These are phyloP conservation scores for Plectosphaerella cucumerina DNA, from an alignment of 2,329 filamentous ascomycete genomes.

Conservation along the genomic window DNA sequence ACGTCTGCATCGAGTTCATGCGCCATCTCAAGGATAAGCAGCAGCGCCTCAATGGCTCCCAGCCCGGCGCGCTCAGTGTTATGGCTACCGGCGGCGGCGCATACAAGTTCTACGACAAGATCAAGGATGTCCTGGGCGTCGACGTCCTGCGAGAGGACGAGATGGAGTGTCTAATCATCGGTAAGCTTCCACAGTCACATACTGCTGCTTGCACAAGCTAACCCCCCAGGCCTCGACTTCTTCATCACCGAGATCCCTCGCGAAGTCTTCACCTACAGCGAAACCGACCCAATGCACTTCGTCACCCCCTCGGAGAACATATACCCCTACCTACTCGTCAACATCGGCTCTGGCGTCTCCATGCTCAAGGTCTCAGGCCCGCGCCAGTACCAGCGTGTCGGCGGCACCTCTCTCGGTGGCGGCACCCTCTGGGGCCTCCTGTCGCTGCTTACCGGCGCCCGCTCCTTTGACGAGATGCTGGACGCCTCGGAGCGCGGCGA, in stretches of 20 bases:
- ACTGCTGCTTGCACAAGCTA: neutral
- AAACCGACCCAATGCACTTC: slow-evolving; percentile 87
- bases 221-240: slow-evolving; percentile 71
- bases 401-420: slow-evolving; percentile 89
- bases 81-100: slow-evolving; percentile 96
- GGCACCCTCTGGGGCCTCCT: slow-evolving; percentile 97
- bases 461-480: slow-evolving; percentile 97
- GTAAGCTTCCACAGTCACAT: slow-evolving; percentile 41
- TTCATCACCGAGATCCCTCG: slow-evolving; percentile 97
- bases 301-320: slow-evolving; percentile 72
- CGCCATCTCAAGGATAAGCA: slow-evolving; percentile 80
- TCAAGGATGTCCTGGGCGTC: slow-evolving; percentile 76
- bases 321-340: slow-evolving; percentile 95
- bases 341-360: slow-evolving; percentile 94
- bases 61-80: slow-evolving; percentile 71
- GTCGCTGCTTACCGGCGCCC: slow-evolving; percentile 85
- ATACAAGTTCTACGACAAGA: slow-evolving; percentile 93
- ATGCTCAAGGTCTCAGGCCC: slow-evolving; percentile 97
- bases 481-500: slow-evolving; percentile 86
- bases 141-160: slow-evolving; percentile 92
- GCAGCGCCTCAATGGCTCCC: slow-evolving; percentile 67
- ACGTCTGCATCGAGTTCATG: slow-evolving; percentile 91
- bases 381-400: slow-evolving; percentile 81
- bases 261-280: slow-evolving; percentile 96
- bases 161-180: slow-evolving; percentile 97